Conservation (phyloP, 2,329 filamentous ascomycete genomes). For the Botrytis pseudocinerea region DNA sequence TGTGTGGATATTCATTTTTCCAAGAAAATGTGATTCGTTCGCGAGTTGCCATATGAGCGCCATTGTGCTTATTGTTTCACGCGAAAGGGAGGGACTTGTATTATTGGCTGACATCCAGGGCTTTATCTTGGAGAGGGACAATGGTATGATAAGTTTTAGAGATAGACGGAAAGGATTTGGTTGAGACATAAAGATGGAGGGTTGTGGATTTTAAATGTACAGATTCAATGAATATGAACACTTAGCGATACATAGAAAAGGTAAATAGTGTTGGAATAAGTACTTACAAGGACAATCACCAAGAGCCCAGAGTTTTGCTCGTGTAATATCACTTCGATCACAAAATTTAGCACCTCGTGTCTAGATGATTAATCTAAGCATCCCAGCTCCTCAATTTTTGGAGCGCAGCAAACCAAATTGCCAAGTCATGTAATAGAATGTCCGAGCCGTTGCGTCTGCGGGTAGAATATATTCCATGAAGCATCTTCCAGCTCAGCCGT, state of each 20-base stretch:
- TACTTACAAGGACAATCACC: neutral
- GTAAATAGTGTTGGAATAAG: no score
- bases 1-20: neutral
- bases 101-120: neutral
- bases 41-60: neutral
- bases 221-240: neutral
- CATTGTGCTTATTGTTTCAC: neutral
- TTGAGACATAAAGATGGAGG: neutral
- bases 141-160: neutral
- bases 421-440: slow-evolving; percentile 6
- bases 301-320: no score
- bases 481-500: neutral
- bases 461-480: neutral
- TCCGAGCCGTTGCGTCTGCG: neutral
- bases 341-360: neutral
- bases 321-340: neutral
- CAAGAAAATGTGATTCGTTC: neutral
- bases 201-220: neutral
- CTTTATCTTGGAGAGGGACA: neutral
- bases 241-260: neutral
- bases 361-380: neutral
- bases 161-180: neutral
- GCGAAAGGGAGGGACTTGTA: neutral
- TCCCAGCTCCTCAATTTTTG: neutral
- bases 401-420: neutral